Evolutionary conservation across 257 asterid genomes (phyloP).

Genomic region (Plectranthus barbatus): DNA sequence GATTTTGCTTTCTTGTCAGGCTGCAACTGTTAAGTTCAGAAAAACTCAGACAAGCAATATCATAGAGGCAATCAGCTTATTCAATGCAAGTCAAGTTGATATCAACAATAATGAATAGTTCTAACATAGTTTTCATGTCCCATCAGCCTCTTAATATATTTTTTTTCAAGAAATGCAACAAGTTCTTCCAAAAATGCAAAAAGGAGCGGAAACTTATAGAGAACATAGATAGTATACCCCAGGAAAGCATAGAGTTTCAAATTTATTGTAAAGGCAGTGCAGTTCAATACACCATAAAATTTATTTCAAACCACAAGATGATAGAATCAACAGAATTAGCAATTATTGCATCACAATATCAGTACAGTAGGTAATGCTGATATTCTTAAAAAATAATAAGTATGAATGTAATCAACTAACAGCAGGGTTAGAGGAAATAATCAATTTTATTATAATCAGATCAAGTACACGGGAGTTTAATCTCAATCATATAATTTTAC

Average conservation of each 20-base stretch:
- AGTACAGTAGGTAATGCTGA: neutral
- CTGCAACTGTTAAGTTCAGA: conserved; percentile 35
- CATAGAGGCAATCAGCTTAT: neutral
- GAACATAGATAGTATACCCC: neutral
- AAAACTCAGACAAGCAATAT: conserved; percentile 1
- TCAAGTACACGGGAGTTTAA: neutral
- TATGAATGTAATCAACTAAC: neutral
- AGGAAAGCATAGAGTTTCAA: neutral
- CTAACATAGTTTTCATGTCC: neutral
- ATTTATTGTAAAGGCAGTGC: neutral
- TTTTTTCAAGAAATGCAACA: neutral
- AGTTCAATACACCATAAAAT: neutral
- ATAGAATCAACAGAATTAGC: neutral
- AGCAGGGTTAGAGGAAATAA: no score
- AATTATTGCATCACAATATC: neutral
- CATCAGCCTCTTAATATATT: neutral
- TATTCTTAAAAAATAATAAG: neutral
- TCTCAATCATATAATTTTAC: neutral
- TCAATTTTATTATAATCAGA: neutral
- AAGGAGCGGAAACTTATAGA: neutral
- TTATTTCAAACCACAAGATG: neutral
- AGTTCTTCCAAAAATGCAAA: neutral
- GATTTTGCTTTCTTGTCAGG: conserved; percentile 47
- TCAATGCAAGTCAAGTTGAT: neutral
- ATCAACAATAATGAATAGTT: no score